Base-by-base conservation (phyloP, 228 moss, liverwort and hornwort genomes). In the Sphagnum fallax region DNA sequence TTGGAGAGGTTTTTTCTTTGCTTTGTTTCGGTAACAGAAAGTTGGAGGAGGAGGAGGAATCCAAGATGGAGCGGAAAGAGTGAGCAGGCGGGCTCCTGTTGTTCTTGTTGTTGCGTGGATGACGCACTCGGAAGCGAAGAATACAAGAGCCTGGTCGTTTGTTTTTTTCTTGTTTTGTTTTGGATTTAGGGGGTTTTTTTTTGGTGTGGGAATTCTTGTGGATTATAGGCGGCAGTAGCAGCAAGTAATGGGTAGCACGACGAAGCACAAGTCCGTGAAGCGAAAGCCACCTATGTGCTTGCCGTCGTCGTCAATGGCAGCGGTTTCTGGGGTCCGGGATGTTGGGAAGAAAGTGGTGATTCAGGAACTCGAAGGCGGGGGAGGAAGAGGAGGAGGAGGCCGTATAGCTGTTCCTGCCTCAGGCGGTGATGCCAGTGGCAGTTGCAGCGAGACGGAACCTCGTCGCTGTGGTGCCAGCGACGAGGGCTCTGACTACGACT, bases 401-500 rank as follows among this genome's bases (percentile, higher is more conserved):
- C 16, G 59, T 10, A 62, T 62, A 10, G 79, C 71, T 58, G 49
- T 71, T 10, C 13, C 53, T 13, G 12, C 66, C 72, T 10, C 64
- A 72, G 10, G 66, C 74, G 4, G 72, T 71, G 10, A 76, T 77
- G n/a, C 71, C 74, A 18, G 76, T 72, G 65, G 16, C 77, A 81
- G 81, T 64, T 82, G 82, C 75, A 83, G 82, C 50, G 69, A 69
- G 47, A 48, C 64, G 49, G 64, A 65, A 7, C 47, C 47, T 65
- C 32, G 32, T 32, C 71, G 74, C 49, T 72, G 76, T 32, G 53
- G 57, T 9, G 83, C 74, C 52, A 71, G 75, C 47, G 78, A 79
- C 6, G 83, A 80, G 52, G 80, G 74, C 4, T 82, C 82, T 4
- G 82, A 86, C 32, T 79, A 76, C 67, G 85, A 86, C 69, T 86